Evolutionary conservation across 148 eudicot species (phyloP).

Genomic region (Rhododendron henanense): DNA sequence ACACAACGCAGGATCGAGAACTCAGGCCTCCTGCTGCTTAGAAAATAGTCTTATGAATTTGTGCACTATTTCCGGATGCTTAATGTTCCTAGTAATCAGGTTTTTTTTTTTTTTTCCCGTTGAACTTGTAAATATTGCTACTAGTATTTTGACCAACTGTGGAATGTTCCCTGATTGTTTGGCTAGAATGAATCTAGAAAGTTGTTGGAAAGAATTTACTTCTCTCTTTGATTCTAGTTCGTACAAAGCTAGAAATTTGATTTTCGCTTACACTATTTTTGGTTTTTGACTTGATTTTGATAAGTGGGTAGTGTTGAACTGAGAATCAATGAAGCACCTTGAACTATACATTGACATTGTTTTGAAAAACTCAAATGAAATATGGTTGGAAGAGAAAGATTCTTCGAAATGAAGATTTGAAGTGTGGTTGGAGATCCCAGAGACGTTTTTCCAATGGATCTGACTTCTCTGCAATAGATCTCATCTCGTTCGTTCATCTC

Average conservation of each 20-base stretch:
- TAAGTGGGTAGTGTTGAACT: too few species aligned
- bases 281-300: not conserved
- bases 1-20: constrained; percentile 77
- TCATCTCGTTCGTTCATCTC: too few species aligned
- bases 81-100: constrained; percentile 3
- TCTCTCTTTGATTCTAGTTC: not conserved
- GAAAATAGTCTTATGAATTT: constrained; percentile 3
- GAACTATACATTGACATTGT: too few species aligned
- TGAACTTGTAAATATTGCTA: constrained; percentile 25
- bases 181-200: not conserved
- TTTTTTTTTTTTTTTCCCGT: not conserved
- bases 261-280: not conserved
- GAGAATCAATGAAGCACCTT: too few species aligned
- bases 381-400: too few species aligned
- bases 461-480: too few species aligned
- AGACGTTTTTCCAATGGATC: too few species aligned
- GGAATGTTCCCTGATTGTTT: not conserved
- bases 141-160: not conserved
- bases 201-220: not conserved
- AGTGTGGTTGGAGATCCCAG: too few species aligned
- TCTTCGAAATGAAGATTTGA: too few species aligned
- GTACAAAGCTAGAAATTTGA: not conserved
- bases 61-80: constrained; percentile 20
- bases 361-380: too few species aligned
- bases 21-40: constrained; percentile 99